Conservation (phyloP, 805 yeast species). For the Candida wancherniae region DNA sequence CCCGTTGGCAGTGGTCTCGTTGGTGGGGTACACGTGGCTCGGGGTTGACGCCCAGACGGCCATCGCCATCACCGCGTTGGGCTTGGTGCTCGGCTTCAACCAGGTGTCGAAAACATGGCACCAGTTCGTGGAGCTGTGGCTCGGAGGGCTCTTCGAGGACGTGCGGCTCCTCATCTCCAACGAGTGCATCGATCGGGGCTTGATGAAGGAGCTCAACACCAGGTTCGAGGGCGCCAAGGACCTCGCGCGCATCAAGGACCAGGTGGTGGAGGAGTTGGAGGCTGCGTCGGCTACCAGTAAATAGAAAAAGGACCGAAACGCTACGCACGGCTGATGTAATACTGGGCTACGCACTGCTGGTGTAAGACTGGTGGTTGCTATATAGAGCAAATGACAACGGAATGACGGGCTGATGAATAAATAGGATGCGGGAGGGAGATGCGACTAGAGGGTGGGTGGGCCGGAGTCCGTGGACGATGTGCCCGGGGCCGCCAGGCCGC, state of each 20-base stretch:
- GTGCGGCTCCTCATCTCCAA: slow-evolving; percentile 26
- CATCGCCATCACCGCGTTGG: slow-evolving; percentile 31
- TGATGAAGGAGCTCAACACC: slow-evolving; percentile 28
- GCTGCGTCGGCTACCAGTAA: slow-evolving; percentile 6
- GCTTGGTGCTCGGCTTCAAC: slow-evolving; percentile 39
- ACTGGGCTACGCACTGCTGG: too few relatives aligned
- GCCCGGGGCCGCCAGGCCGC: slow-evolving; percentile 11
- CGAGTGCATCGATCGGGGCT: slow-evolving; percentile 35
- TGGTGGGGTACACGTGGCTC: slow-evolving; percentile 29
- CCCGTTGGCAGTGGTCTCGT: slow-evolving; percentile 30
- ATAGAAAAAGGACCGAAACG: too few relatives aligned
- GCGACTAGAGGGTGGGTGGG: slow-evolving; percentile 20
- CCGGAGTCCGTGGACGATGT: slow-evolving; percentile 13
- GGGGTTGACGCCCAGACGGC: slow-evolving; percentile 30
- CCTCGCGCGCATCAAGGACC: slow-evolving; percentile 12
- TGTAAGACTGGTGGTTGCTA: neutral
- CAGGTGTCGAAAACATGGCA: slow-evolving; percentile 37
- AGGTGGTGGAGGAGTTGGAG: slow-evolving; percentile 13
- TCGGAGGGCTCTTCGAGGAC: slow-evolving; percentile 28
- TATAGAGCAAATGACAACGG: neutral
- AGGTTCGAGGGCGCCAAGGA: slow-evolving; percentile 21
- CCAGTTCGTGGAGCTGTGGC: slow-evolving; percentile 26
- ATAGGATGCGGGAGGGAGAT: slow-evolving; percentile 1
- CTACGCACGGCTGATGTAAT: too few relatives aligned
- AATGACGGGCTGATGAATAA: too few relatives aligned